These are phyloP conservation scores for Moelleriella libera DNA, from an alignment of 2,329 filamentous ascomycete species.

Conservation along the genomic window DNA sequence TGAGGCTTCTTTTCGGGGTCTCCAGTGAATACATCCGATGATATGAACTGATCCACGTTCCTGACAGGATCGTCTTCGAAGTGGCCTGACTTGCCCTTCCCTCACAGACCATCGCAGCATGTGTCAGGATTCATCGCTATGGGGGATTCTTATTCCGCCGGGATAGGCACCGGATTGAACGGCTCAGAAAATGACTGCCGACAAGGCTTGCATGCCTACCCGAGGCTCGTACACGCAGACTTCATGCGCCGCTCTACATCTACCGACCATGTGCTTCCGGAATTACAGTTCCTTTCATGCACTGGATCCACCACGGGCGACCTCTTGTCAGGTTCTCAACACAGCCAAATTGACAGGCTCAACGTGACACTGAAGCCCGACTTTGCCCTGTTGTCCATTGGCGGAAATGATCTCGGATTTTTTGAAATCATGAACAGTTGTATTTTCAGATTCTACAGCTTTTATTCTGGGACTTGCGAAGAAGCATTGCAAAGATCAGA, in stretches of 20 bases:
- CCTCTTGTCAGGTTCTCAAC: constrained; percentile 19
- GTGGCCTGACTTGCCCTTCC: not conserved
- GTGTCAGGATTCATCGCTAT: constrained; percentile 24
- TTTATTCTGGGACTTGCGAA: constrained; percentile 31
- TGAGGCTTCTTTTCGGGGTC: too few species aligned
- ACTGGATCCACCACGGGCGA: constrained; percentile 28
- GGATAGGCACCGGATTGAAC: constrained; percentile 29
- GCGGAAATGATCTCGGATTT: constrained; percentile 34
- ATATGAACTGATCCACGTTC: not conserved
- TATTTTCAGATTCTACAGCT: constrained; percentile 33
- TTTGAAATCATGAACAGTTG: constrained; percentile 35
- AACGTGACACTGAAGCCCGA: constrained; percentile 21
- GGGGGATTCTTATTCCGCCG: constrained; percentile 33
- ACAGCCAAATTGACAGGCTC: constrained; percentile 27
- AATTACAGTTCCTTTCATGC: constrained; percentile 31
- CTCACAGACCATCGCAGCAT: constrained; percentile 4
- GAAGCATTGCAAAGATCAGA: constrained; percentile 19
- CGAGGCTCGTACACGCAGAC: constrained; percentile 23
- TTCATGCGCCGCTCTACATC: constrained; percentile 11
- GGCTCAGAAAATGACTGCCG: constrained; percentile 26
- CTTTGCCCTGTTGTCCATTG: constrained; percentile 31
- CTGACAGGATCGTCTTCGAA: not conserved
- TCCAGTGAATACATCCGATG: too few species aligned
- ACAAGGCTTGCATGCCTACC: constrained; percentile 26
- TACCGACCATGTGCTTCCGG: not conserved